Evolutionary conservation across 2,329 filamentous ascomycete genomes (phyloP), one percentile per base, ranked within the genome.

Genomic region (Trichoderma cornu-damae): DNA sequence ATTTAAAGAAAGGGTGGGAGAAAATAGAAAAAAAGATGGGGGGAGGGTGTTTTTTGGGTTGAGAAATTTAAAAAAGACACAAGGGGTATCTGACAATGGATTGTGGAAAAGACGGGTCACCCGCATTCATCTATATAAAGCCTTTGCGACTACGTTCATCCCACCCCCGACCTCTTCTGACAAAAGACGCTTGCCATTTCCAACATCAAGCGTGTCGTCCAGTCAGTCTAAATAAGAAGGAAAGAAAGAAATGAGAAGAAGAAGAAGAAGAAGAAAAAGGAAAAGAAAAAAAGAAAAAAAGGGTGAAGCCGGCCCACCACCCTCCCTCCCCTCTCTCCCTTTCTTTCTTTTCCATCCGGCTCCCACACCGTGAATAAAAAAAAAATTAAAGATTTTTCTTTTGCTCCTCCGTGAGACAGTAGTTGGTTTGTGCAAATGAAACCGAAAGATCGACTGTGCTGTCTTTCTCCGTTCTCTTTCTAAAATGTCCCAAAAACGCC

Each of bases 401-500:
- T 52, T 24, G 51, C 40, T 35, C 30, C 32, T 38, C 30, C 35
- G 22, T 30, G 43, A 56, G 52, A 48, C 42, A 40, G 43, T 47
- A 47, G 26, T 56, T 48, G 40, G 43, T 44, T 54, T 35, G 40
- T 44, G 50, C 50, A 43, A 44, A 54, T 46, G 50, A 47, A n/a
- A 56, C 50, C 58, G 56, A 43, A 59, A 59, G 57, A 59, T 37
- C 35, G 43, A 58, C 56, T 56, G 28, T 22, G 28, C 57, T 24
- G 44, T 59, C 38, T 60, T 42, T 52, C 20, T 30, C 40, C 20
- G 42, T 55, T 49, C 52, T 60, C 59, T 59, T 59, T 65, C 63
- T 65, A 64, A 38, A 48, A 48, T 60, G 54, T 57, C 61, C 55
- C 64, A 60, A 65, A 65, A 69, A 70, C 68, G 68, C 68, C 67